phyloP scores from a whole-genome alignment of 441 rosid species.

The Populus hybrid region DNA sequence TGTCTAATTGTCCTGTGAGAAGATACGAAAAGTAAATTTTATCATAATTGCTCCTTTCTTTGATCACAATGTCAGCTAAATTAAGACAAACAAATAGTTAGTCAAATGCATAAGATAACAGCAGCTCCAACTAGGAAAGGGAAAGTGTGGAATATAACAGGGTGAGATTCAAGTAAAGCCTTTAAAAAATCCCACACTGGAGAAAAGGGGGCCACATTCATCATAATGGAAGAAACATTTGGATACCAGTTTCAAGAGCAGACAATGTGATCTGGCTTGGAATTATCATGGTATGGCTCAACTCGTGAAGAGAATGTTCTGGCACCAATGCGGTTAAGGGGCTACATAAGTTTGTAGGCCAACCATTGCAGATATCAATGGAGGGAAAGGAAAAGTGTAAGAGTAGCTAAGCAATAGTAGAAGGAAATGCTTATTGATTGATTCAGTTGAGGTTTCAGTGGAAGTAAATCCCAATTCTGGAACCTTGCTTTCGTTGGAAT shows the following conservation, averaged over 20 bases:
- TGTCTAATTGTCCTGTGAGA: slow-evolving; percentile 9
- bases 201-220: neutral
- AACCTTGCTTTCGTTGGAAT: neutral
- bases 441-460: slow-evolving; percentile 6
- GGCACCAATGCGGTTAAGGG: too few species aligned
- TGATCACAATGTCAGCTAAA: slow-evolving; percentile 3
- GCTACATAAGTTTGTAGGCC: too few species aligned
- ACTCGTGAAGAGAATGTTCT: too few species aligned
- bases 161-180: neutral
- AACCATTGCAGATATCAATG: neutral
- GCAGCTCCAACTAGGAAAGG: neutral
- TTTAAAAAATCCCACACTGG: neutral
- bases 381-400: neutral
- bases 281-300: too few species aligned
- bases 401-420: neutral
- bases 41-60: neutral
- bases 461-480: slow-evolving; percentile 7
- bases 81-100: neutral
- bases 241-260: neutral
- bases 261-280: neutral
- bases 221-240: too few species aligned
- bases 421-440: slow-evolving; percentile 13
- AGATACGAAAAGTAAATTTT: neutral
- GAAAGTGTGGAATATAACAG: neutral
- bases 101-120: too few species aligned